Evolutionary conservation across 768 basidiomycete genomes (phyloP).

Genomic region (Nidularia sp.): DNA sequence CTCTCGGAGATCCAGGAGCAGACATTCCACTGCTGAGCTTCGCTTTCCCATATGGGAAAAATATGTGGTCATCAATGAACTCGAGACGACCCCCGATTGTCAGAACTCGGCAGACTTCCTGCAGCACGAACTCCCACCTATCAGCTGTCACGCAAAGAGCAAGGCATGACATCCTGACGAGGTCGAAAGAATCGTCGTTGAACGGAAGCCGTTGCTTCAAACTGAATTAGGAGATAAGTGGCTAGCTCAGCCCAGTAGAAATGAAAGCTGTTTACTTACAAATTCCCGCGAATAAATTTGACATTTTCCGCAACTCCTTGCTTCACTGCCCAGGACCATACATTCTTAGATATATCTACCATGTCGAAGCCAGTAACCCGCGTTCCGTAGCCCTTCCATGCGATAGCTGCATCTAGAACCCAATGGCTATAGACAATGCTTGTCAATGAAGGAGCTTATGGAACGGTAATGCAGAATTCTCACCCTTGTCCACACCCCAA

Average conservation of each 20-base stretch:
- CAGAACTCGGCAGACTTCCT: slow-evolving; percentile 61
- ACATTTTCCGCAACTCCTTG: slow-evolving; percentile 35
- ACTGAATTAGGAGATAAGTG: slow-evolving; percentile 22
- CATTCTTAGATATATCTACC: slow-evolving; percentile 32
- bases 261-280: slow-evolving; percentile 39
- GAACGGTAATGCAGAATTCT: slow-evolving; percentile 1
- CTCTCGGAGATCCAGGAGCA: slow-evolving; percentile 1
- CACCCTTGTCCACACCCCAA: slow-evolving; percentile 69
- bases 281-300: slow-evolving; percentile 56
- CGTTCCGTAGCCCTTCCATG: slow-evolving; percentile 51
- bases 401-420: slow-evolving; percentile 56
- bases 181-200: slow-evolving; percentile 54
- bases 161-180: slow-evolving; percentile 71
- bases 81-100: slow-evolving; percentile 61
- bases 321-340: slow-evolving; percentile 26
- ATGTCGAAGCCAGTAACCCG: slow-evolving; percentile 64
- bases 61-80: slow-evolving; percentile 63
- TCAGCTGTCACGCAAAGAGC: slow-evolving; percentile 52
- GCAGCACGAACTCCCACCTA: slow-evolving; percentile 55
- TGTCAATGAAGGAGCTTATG: background rate
- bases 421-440: slow-evolving; percentile 31
- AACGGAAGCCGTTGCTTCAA: slow-evolving; percentile 60
- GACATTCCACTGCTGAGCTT: slow-evolving; percentile 6
- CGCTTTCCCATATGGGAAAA: slow-evolving; percentile 50
- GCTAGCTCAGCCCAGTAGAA: background rate